These are phyloP conservation scores for Talaromyces stipitatus DNA, from an alignment of 495 filamentous ascomycete species.

Conservation along the genomic window DNA sequence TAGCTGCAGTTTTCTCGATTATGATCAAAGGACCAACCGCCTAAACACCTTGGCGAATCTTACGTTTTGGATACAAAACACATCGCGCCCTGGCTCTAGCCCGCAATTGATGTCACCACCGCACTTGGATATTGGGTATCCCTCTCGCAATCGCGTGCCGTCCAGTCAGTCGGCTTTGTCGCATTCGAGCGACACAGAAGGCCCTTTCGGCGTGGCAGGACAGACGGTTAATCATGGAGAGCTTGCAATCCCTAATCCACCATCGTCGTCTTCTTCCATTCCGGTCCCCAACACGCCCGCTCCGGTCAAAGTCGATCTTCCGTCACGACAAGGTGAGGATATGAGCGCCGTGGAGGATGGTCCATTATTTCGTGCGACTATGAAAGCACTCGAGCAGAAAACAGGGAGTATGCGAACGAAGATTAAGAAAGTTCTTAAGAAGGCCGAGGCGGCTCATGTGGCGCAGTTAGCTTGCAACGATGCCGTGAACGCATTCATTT, in stretches of 20 bases:
- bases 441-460: constrained; percentile 75
- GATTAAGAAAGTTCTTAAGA: constrained; percentile 93
- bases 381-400: constrained; percentile 94
- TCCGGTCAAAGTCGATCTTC: constrained; percentile 77
- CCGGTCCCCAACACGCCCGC: constrained; percentile 31
- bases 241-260: constrained; percentile 56
- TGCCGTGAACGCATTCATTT: constrained; percentile 72
- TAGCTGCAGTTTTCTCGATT: constrained; percentile 92
- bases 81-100: constrained; percentile 24
- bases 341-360: constrained; percentile 85
- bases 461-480: constrained; percentile 81
- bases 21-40: constrained; percentile 86
- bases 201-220: constrained; percentile 15
- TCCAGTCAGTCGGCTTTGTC: constrained; percentile 78
- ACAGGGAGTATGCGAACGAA: constrained; percentile 86
- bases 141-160: constrained; percentile 69
- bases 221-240: constrained; percentile 42
- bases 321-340: constrained; percentile 79
- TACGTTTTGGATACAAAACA: constrained; percentile 90
- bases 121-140: constrained; percentile 60
- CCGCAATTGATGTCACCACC: constrained; percentile 49
- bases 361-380: constrained; percentile 89
- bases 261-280: constrained; percentile 31
- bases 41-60: constrained; percentile 83
- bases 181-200: constrained; percentile 59